A percentile compares a stretch with the other conserved stretches of the same genome.
Conservation (phyloP, 192 early-diverging fungal species). For the Allomyces arbusculus region DNA sequence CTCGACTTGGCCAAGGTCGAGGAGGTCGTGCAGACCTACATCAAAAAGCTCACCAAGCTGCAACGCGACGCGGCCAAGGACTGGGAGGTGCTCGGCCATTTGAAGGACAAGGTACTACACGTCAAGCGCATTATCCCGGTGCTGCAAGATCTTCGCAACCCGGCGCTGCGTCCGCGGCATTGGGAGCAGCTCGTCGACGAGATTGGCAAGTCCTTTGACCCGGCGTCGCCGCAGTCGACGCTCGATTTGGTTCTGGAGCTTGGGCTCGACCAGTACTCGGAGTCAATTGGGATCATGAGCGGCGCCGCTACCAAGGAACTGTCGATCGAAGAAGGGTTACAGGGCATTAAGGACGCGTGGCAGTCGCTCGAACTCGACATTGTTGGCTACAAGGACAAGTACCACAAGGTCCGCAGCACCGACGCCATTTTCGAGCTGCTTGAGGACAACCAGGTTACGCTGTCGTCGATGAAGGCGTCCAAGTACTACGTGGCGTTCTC, state of each 20-base stretch:
- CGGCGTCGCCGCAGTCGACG: conserved; percentile 55
- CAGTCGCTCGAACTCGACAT: conserved; percentile 76
- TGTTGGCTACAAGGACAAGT: conserved; percentile 94
- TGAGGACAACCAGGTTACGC: conserved; percentile 80
- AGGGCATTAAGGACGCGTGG: conserved; percentile 81
- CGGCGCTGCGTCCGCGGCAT: conserved; percentile 86
- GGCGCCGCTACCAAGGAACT: conserved; percentile 93
- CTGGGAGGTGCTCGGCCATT: conserved; percentile 70
- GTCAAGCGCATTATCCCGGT: conserved; percentile 62
- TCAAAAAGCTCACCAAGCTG: conserved; percentile 31
- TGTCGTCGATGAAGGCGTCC: conserved; percentile 91
- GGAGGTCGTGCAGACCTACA: conserved; percentile 23
- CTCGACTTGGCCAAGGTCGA: conserved; percentile 33
- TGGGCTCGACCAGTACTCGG: conserved; percentile 70
- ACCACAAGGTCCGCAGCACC: conserved; percentile 77
- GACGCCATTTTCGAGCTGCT: conserved; percentile 94
- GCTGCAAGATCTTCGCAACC: conserved; percentile 81
- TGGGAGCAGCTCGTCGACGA: conserved; percentile 85
- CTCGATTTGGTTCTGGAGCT: conserved; percentile 89
- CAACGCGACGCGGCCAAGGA: conserved; percentile 26
- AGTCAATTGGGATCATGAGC: conserved; percentile 61
- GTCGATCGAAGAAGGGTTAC: conserved; percentile 95
- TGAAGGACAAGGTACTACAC: conserved; percentile 65
- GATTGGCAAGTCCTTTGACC: conserved; percentile 46
- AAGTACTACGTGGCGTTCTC: conserved; percentile 97